Conservation (phyloP, 768 basidiomycete species). For the Phylloporus sp. region DNA sequence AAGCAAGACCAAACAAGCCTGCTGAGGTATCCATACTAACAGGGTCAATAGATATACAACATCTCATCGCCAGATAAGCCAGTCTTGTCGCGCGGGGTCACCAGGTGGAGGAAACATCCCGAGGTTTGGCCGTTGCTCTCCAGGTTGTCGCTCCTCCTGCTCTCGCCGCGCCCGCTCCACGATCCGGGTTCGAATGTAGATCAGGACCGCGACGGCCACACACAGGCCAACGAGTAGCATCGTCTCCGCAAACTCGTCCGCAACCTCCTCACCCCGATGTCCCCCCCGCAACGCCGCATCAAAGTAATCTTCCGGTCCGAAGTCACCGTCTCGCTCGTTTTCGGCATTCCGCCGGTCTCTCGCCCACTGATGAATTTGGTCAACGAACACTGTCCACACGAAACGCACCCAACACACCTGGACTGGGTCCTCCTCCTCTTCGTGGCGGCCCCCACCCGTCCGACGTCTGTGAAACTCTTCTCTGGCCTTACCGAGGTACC, state of each 20-base stretch:
- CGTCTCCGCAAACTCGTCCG: slow-evolving; percentile 75
- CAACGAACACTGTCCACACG: not conserved
- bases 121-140: slow-evolving; percentile 25
- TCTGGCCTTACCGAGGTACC: slow-evolving; percentile 80
- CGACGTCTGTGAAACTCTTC: slow-evolving; percentile 68
- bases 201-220: slow-evolving; percentile 63
- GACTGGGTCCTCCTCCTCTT: slow-evolving; percentile 67
- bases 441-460: slow-evolving; percentile 35
- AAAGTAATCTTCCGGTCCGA: slow-evolving; percentile 79
- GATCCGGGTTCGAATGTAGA: slow-evolving; percentile 77
- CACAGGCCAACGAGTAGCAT: slow-evolving; percentile 72
- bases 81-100: slow-evolving; percentile 61
- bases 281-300: slow-evolving; percentile 60
- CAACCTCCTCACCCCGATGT: slow-evolving; percentile 56
- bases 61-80: slow-evolving; percentile 47
- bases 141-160: slow-evolving; percentile 43
- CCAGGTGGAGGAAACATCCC: slow-evolving; percentile 60
- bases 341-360: slow-evolving; percentile 67
- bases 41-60: slow-evolving; percentile 3
- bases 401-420: slow-evolving; percentile 42
- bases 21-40: not conserved
- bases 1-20: slow-evolving; percentile 26
- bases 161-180: slow-evolving; percentile 68
- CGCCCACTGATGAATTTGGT: slow-evolving; percentile 57
- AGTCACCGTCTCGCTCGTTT: slow-evolving; percentile 66